Conservation (phyloP, 805 yeast species). For the Candida ulmi region DNA sequence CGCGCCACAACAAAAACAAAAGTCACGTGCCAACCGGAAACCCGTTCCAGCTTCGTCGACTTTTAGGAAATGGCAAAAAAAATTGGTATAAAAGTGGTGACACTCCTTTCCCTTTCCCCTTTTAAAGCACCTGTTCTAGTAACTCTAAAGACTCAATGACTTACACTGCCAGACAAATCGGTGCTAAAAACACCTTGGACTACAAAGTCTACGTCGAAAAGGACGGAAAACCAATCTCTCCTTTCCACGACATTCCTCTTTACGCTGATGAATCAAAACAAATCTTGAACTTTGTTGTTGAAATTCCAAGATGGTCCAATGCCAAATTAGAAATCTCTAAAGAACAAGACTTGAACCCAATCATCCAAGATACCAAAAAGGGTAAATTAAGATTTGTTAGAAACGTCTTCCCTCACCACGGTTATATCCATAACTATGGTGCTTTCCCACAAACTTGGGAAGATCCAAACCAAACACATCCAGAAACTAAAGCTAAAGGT, state of each 20-base stretch:
- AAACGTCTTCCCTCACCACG: constrained; percentile 77
- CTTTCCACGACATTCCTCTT: constrained; percentile 75
- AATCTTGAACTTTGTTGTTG: constrained; percentile 63
- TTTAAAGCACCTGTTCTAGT: neutral
- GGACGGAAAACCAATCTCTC: constrained; percentile 90
- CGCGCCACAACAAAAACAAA: no score
- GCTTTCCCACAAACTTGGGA: constrained; percentile 97
- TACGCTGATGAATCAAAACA: constrained; percentile 33
- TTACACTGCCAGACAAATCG: constrained; percentile 26
- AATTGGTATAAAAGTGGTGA: no score
- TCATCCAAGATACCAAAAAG: constrained; percentile 72
- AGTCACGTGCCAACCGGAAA: no score
- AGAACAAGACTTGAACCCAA: constrained; percentile 60
- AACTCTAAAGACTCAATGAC: neutral
- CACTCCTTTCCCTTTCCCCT: no score
- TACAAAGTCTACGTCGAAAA: constrained; percentile 87
- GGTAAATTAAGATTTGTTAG: constrained; percentile 71
- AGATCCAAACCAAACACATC: constrained; percentile 61
- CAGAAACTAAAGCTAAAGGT: constrained; percentile 48
- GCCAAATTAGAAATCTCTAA: constrained; percentile 77
- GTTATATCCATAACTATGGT: constrained; percentile 84
- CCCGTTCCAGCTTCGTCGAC: no score
- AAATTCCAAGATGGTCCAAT: constrained; percentile 77
- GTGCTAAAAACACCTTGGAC: constrained; percentile 93
- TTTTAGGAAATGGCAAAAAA: no score